These are phyloP conservation scores for Amyloporia xantha DNA, from an alignment of 768 basidiomycete species.

Conservation along the genomic window DNA sequence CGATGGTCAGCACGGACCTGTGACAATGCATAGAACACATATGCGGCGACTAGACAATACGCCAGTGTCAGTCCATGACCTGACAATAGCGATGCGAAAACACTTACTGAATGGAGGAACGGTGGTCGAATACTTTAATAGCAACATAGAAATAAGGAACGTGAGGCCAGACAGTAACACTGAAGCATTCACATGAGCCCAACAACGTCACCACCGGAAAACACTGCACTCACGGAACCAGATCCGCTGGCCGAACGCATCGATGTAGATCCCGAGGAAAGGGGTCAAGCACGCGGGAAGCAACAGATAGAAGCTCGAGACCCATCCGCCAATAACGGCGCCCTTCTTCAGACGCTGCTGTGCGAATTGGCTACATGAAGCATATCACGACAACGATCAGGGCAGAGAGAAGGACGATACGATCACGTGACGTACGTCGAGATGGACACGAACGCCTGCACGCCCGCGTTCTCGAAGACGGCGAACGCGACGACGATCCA, in stretches of 20 bases:
- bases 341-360: slow-evolving; percentile 36
- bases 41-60: slow-evolving; percentile 28
- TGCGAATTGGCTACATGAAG: slow-evolving; percentile 30
- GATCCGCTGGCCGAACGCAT: slow-evolving; percentile 32
- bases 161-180: slow-evolving; percentile 34
- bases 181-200: slow-evolving; percentile 7
- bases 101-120: slow-evolving; percentile 31
- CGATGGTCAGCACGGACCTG: slow-evolving; percentile 26
- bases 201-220: background rate
- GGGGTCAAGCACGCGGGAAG: slow-evolving; percentile 34
- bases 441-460: slow-evolving; percentile 37
- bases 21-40: slow-evolving; percentile 36
- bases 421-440: slow-evolving; percentile 27
- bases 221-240: slow-evolving; percentile 27
- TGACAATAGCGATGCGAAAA: no score
- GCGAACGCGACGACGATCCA: slow-evolving; percentile 37
- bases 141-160: slow-evolving; percentile 36
- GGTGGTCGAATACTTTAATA: slow-evolving; percentile 32
- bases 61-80: no score
- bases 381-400: background rate
- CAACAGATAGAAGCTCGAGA: slow-evolving; percentile 36
- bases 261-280: slow-evolving; percentile 35
- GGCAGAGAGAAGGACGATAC: background rate
- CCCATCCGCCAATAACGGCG: slow-evolving; percentile 39
- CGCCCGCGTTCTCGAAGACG: slow-evolving; percentile 37